Conservation (phyloP, 2,329 filamentous ascomycete genomes). For the Colletotrichum higginsianum region DNA sequence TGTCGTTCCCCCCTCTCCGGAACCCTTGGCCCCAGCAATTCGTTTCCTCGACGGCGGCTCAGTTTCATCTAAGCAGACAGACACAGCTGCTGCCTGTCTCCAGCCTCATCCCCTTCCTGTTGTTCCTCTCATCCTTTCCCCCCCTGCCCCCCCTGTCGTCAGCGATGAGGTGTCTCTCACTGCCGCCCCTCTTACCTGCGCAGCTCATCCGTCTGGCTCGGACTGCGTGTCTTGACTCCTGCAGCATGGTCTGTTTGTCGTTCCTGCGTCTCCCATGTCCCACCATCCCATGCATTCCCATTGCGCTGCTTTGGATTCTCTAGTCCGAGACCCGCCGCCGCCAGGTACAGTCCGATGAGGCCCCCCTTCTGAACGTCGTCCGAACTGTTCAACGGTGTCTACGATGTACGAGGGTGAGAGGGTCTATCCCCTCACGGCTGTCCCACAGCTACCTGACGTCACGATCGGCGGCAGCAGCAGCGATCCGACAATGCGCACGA, state of each 20-base stretch:
- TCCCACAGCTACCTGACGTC: constrained; percentile 25
- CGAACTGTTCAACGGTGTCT: background rate
- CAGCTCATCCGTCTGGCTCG: background rate
- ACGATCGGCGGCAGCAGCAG: constrained; percentile 5
- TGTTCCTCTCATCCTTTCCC: background rate
- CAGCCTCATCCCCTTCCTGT: constrained; percentile 10
- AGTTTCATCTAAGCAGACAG: constrained; percentile 33
- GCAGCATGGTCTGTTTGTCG: background rate
- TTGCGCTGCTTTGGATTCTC: constrained; percentile 26
- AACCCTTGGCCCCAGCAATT: constrained; percentile 38
- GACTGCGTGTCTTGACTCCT: constrained; percentile 5
- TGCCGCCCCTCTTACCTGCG: no score
- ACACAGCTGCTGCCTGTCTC: background rate
- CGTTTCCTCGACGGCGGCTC: constrained; percentile 20
- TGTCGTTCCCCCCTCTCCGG: background rate
- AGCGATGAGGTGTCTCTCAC: background rate
- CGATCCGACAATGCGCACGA: background rate
- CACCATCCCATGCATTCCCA: background rate
- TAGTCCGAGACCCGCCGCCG: background rate
- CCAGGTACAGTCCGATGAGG: background rate
- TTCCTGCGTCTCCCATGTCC: constrained; percentile 10
- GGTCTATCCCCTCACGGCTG: background rate
- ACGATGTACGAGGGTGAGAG: background rate
- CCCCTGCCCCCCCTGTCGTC: background rate
- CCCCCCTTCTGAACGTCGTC: background rate